Evolutionary conservation across 305 asterid genomes (phyloP).

Genomic region (Ruellia speciosa): DNA sequence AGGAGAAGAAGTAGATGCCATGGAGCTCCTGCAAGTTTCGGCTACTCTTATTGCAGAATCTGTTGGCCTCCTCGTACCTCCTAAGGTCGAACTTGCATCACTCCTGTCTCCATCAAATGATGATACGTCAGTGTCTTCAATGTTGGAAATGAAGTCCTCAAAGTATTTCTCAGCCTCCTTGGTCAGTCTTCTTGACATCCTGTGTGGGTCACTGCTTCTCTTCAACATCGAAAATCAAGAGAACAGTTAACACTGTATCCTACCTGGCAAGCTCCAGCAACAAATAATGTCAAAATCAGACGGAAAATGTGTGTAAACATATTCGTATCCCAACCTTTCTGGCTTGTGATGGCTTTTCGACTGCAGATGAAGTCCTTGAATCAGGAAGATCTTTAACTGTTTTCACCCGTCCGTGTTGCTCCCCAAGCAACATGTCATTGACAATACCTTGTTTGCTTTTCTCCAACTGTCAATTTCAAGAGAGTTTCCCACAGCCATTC

Average conservation of each 20-base stretch:
- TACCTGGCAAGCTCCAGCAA: background rate
- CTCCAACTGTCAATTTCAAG: conserved; percentile 36
- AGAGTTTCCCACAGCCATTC: background rate
- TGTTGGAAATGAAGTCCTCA: conserved; percentile 71
- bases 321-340: conserved; percentile 42
- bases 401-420: conserved; percentile 44
- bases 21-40: conserved; percentile 37
- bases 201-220: conserved; percentile 65
- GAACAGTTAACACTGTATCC: background rate
- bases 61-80: conserved; percentile 43
- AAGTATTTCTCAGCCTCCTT: conserved; percentile 81
- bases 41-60: conserved; percentile 29
- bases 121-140: conserved; percentile 86
- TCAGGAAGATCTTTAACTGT: conserved; percentile 33
- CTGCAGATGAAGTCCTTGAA: conserved; percentile 40
- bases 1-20: conserved; percentile 31
- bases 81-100: conserved; percentile 66
- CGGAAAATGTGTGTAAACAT: background rate
- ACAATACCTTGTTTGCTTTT: conserved; percentile 47
- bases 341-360: conserved; percentile 36
- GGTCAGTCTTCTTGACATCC: conserved; percentile 42
- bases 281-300: background rate
- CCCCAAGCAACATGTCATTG: conserved; percentile 47
- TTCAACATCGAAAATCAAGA: conserved; percentile 29
- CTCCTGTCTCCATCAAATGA: conserved; percentile 94